These are phyloP conservation scores for Rhizophagus sp. DNA, from an alignment of 192 early-diverging fungal species.

Conservation along the genomic window DNA sequence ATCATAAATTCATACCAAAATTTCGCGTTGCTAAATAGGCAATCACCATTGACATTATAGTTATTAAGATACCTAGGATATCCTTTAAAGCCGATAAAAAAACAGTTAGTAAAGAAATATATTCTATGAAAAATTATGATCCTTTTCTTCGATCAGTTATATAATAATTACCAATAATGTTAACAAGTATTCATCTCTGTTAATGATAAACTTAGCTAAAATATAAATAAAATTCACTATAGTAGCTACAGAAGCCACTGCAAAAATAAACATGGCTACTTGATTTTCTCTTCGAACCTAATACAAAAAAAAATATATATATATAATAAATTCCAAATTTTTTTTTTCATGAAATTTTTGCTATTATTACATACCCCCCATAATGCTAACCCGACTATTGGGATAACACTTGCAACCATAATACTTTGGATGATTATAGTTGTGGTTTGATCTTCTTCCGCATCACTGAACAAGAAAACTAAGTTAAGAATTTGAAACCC, in stretches of 20 bases:
- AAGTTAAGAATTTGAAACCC: slow-evolving; percentile 28
- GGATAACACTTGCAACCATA: slow-evolving; percentile 11
- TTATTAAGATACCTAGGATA: slow-evolving; percentile 14
- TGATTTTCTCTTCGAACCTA: slow-evolving; percentile 25
- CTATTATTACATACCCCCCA: slow-evolving; percentile 22
- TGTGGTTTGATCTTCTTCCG: not conserved
- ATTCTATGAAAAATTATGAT: not conserved
- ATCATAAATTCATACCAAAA: slow-evolving; percentile 1
- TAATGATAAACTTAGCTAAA: slow-evolving; percentile 11
- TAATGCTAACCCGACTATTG: slow-evolving; percentile 10
- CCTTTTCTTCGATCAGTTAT: not conserved
- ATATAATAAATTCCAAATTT: not conserved
- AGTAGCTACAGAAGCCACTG: not conserved
- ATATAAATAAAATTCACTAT: slow-evolving; percentile 20
- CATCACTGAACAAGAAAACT: slow-evolving; percentile 16
- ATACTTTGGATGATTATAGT: slow-evolving; percentile 20
- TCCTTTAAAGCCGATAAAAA: not conserved
- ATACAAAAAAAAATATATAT: not conserved
- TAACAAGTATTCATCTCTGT: slow-evolving; percentile 9
- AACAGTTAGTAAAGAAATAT: not conserved
- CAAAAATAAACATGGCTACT: slow-evolving; percentile 17
- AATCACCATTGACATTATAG: slow-evolving; percentile 6
- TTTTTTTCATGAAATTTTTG: too few relatives aligned
- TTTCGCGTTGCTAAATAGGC: slow-evolving; percentile 3
- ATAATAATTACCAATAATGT: slow-evolving; percentile 19